A percentile compares a stretch with the other conserved stretches of the same genome.
phyloP scores from a whole-genome alignment of 768 basidiomycete species.

The Trametes punicea region DNA sequence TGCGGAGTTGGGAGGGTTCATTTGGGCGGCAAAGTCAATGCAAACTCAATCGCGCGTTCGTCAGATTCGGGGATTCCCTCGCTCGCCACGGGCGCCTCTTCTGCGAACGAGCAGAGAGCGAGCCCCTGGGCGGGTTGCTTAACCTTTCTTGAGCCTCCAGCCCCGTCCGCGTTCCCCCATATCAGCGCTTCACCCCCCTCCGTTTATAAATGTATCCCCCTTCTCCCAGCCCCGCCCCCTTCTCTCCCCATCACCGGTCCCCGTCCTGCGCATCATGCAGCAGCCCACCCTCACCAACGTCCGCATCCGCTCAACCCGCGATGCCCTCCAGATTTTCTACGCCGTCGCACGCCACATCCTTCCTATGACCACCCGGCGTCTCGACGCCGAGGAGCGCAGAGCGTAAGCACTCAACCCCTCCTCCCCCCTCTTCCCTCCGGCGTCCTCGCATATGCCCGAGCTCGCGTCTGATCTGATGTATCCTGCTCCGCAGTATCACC shows the following conservation, averaged over 20 bases:
- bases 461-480: neutral
- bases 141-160: slow-evolving; percentile 12
- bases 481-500: slow-evolving; percentile 37
- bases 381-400: slow-evolving; percentile 76
- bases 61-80: slow-evolving; percentile 33
- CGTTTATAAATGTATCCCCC: slow-evolving; percentile 27
- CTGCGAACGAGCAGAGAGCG: too few relatives aligned
- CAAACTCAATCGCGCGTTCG: slow-evolving; percentile 48
- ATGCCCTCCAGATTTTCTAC: slow-evolving; percentile 79
- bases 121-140: slow-evolving; percentile 9
- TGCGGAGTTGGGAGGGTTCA: slow-evolving; percentile 20
- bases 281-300: slow-evolving; percentile 72
- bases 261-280: slow-evolving; percentile 49
- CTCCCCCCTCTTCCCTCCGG: neutral
- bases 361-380: slow-evolving; percentile 74
- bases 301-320: slow-evolving; percentile 73
- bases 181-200: slow-evolving; percentile 5
- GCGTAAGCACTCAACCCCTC: slow-evolving; percentile 18
- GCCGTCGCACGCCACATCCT: slow-evolving; percentile 66
- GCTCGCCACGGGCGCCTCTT: slow-evolving; percentile 18
- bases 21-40: slow-evolving; percentile 49
- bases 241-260: slow-evolving; percentile 23
- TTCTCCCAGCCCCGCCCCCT: slow-evolving; percentile 17
- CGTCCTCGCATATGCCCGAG: slow-evolving; percentile 33
- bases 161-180: neutral